phyloP scores from a whole-genome alignment of 2,329 filamentous ascomycete genomes.

The Pezicula radicicola region DNA sequence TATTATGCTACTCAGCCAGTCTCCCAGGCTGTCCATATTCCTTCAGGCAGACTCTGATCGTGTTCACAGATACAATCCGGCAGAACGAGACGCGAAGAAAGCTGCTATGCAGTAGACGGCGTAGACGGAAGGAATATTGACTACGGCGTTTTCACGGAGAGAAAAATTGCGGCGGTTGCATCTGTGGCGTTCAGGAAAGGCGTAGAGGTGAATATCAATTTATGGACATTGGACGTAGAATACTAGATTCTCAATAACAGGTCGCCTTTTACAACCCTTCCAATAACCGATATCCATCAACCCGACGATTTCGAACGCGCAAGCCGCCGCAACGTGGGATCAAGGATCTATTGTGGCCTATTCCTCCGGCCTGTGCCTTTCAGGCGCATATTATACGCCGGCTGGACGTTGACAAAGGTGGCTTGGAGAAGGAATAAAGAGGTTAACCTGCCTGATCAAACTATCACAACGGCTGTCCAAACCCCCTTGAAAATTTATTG shows the following conservation, averaged over 20 bases:
- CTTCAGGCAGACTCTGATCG: conserved; percentile 9
- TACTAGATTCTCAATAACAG: conserved; percentile 15
- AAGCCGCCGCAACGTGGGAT: conserved; percentile 7
- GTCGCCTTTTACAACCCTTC: conserved; percentile 7
- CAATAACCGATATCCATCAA: conserved; percentile 9
- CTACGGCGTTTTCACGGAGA: conserved; percentile 20
- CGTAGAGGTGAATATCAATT: conserved; percentile 12
- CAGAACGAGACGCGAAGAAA: conserved; percentile 42
- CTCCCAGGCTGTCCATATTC: conserved; percentile 2
- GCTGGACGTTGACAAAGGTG: background rate
- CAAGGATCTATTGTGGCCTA: conserved; percentile 3
- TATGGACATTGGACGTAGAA: background rate
- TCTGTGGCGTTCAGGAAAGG: conserved; percentile 19
- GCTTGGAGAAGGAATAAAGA: no score
- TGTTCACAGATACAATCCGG: conserved; percentile 42
- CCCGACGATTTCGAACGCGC: conserved; percentile 8
- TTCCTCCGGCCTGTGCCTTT: conserved; percentile 14
- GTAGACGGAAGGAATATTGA: conserved; percentile 2
- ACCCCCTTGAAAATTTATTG: no score
- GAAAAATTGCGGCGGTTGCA: conserved; percentile 14
- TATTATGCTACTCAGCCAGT: background rate
- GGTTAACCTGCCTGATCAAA: conserved; percentile 1
- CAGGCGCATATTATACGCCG: conserved; percentile 7
- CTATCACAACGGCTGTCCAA: no score
- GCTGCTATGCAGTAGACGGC: conserved; percentile 23